Conservation (phyloP, 2,329 filamentous ascomycete species). For the Eutypella sp. region DNA sequence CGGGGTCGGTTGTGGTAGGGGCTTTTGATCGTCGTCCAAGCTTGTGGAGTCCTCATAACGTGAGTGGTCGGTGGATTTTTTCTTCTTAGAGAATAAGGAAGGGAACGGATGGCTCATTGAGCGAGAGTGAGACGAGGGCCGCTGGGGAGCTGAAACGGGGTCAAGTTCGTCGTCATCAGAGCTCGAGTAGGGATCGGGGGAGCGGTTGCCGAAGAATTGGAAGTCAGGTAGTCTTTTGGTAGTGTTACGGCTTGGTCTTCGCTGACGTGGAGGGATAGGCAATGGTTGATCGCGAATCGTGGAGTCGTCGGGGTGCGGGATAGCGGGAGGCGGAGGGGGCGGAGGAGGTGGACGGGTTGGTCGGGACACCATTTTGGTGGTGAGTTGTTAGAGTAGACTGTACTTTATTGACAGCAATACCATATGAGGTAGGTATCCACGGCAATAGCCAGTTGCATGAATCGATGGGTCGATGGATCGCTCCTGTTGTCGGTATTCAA, state of each 20-base stretch:
- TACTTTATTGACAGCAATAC: too few species aligned
- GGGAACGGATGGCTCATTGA: slow-evolving; percentile 80
- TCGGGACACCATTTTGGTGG: not conserved
- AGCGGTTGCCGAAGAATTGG: slow-evolving; percentile 15
- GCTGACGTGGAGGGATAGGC: slow-evolving; percentile 7
- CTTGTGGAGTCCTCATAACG: slow-evolving; percentile 34
- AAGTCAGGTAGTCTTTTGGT: slow-evolving; percentile 18
- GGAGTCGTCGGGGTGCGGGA: not conserved
- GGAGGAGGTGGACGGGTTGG: not conserved
- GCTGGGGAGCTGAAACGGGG: slow-evolving; percentile 17
- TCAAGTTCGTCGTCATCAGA: slow-evolving; percentile 30
- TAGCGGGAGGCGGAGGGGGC: not conserved
- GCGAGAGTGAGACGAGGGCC: slow-evolving; percentile 43
- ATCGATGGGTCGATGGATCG: too few species aligned
- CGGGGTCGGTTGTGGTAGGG: slow-evolving; percentile 20
- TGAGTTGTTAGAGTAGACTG: too few species aligned
- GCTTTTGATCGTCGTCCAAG: slow-evolving; percentile 37
- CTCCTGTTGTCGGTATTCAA: too few species aligned
- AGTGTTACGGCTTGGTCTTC: slow-evolving; percentile 21
- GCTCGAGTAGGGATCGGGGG: slow-evolving; percentile 33
- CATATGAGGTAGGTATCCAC: too few species aligned
- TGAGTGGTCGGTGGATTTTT: slow-evolving; percentile 36
- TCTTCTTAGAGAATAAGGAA: slow-evolving; percentile 61
- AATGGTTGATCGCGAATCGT: not conserved
- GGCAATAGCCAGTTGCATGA: too few species aligned